Percentiles rank a stretch among this genome's conserved stretches.
Evolutionary conservation across 768 basidiomycete species (phyloP).

Genomic region (Rhodotorula babjevae): DNA sequence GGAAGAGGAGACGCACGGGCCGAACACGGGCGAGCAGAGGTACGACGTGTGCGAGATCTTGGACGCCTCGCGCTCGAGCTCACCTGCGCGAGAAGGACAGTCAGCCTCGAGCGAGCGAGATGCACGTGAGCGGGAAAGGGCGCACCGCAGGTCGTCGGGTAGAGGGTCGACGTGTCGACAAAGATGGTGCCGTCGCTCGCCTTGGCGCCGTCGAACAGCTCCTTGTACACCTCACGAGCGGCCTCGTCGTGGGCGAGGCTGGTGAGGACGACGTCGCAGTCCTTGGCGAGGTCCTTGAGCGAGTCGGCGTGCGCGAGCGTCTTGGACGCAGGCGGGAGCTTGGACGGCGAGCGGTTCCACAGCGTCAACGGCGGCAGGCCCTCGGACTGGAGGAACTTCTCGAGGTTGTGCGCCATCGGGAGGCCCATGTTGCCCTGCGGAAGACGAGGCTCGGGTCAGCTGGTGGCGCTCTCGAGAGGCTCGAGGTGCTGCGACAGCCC

Average conservation of each 20-base stretch:
- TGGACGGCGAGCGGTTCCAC: constrained; percentile 68
- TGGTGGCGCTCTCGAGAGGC: no score
- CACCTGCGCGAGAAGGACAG: constrained; percentile 51
- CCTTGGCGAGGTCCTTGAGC: constrained; percentile 58
- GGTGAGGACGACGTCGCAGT: constrained; percentile 72
- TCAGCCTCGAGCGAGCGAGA: no score
- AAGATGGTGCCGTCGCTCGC: constrained; percentile 58
- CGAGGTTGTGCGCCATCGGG: constrained; percentile 74
- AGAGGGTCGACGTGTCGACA: constrained; percentile 71
- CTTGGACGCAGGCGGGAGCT: constrained; percentile 56
- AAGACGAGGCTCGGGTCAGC: neutral
- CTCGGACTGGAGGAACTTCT: constrained; percentile 53
- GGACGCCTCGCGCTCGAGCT: constrained; percentile 63
- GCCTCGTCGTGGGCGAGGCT: constrained; percentile 68
- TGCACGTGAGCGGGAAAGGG: no score
- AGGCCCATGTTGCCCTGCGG: constrained; percentile 63
- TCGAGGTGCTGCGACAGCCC: no score
- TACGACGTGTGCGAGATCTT: constrained; percentile 59
- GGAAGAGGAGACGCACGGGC: constrained; percentile 42
- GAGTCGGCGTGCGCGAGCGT: constrained; percentile 58
- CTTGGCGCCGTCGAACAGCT: constrained; percentile 53
- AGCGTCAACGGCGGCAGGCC: constrained; percentile 57
- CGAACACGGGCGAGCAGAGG: constrained; percentile 72
- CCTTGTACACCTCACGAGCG: constrained; percentile 60
- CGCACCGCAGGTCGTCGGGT: constrained; percentile 46